Evolutionary conservation across 2,329 filamentous ascomycete species (phyloP), one percentile per base, ranked within the genome.

Genomic region (Cyclaneusma minus): DNA sequence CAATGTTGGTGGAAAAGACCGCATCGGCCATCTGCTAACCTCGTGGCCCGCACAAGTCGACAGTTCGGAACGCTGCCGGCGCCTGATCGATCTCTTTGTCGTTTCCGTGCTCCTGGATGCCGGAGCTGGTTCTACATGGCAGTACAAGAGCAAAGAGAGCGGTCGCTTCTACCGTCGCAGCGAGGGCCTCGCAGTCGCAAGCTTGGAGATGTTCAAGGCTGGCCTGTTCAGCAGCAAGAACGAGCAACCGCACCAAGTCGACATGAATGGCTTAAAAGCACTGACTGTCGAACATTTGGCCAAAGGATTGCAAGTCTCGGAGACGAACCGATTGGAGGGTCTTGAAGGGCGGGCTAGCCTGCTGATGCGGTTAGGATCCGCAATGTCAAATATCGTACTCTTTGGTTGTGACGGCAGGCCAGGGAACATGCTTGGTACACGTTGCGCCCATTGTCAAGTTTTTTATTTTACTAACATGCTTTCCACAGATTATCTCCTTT

Each of bases 121-220:
- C 4, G 89, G 89, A 21, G 84, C 89, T 2, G 89, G 89, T 21
- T 87, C 73, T 3, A 66, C 71, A 38, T 98, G 89, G 89, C 76
- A 73, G 39, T 98, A 93, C 57, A 89, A 81, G 58, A 92, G 83
- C 47, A 75, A 75, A 35, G 84, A 92, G 45, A 91, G 84, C 36
- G 83, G 81, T 30, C 77, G 74, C 35, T 52, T 78, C 21, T 95
- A 87, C 52, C 64, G 71, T 27, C 72, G 89, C 26, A 93, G 84
- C 34, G 89, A 94, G 50, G 85, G 85, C 6, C 63, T 94, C 29
- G 85, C 85, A 6, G 73, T 76, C 37, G 70, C 70, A 5, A 72
- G 64, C 36, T 46, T 75, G 43, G 85, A 94, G 40, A 93, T 94
- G 85, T 94, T 93, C 65, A 93, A 93, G 55, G 62, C 68, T 9